Evolutionary conservation across 2,329 filamentous ascomycete genomes (phyloP).

Genomic region (Lachnum nothofagi): DNA sequence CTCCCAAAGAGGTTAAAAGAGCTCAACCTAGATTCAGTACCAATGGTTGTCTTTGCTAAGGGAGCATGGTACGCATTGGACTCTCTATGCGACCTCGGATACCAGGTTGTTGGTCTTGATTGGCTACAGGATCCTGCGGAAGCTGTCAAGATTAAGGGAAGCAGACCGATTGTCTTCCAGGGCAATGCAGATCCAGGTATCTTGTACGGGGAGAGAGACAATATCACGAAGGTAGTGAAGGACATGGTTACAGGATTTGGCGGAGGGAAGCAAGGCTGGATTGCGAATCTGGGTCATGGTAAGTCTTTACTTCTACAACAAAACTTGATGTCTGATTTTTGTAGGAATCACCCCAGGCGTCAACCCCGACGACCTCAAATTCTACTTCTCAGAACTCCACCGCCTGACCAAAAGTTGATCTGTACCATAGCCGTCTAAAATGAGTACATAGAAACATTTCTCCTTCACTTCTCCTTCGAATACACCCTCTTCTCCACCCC

Average conservation of each 20-base stretch:
- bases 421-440: neutral
- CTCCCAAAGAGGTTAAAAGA: slow-evolving; percentile 70
- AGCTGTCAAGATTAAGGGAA: slow-evolving; percentile 72
- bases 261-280: slow-evolving; percentile 81
- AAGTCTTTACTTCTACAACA: slow-evolving; percentile 34
- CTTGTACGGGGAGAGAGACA: slow-evolving; percentile 75
- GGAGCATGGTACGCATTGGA: slow-evolving; percentile 94
- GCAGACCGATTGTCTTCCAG: slow-evolving; percentile 73
- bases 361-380: slow-evolving; percentile 85
- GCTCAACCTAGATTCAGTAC: slow-evolving; percentile 72
- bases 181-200: slow-evolving; percentile 95
- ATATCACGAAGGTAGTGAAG: slow-evolving; percentile 77
- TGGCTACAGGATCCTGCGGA: slow-evolving; percentile 89
- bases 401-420: slow-evolving; percentile 47
- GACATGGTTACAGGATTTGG: slow-evolving; percentile 84
- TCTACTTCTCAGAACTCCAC: slow-evolving; percentile 91
- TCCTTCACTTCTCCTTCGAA: slow-evolving; percentile 32
- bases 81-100: slow-evolving; percentile 78
- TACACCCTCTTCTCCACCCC: slow-evolving; percentile 43
- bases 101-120: slow-evolving; percentile 90
- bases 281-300: slow-evolving; percentile 94
- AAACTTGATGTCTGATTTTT: slow-evolving; percentile 20
- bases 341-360: slow-evolving; percentile 89
- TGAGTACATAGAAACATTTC: neutral
- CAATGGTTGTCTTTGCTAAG: slow-evolving; percentile 98